phyloP scores from a whole-genome alignment of 441 rosid species.

The Omphalea diandra region DNA sequence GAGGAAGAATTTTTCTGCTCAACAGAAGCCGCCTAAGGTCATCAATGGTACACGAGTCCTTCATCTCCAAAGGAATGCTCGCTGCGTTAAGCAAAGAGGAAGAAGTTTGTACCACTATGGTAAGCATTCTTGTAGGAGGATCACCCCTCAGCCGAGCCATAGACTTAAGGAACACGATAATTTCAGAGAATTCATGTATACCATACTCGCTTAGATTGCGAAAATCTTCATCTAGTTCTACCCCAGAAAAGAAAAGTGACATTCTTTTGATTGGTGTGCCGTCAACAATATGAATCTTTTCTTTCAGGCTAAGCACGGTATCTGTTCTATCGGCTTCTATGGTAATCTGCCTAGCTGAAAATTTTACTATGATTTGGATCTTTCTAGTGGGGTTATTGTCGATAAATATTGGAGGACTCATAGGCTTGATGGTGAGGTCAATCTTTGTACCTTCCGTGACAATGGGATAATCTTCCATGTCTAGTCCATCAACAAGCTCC shows the following conservation, averaged over 20 bases:
- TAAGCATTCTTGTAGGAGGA: constrained; percentile 37
- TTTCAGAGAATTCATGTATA: constrained; percentile 52
- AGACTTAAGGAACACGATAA: constrained; percentile 52
- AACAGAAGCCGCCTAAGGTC: constrained; percentile 52
- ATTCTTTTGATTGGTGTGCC: constrained; percentile 58
- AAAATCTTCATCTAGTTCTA: constrained; percentile 64
- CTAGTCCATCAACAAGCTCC: constrained; percentile 83
- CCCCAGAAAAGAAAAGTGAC: constrained; percentile 56
- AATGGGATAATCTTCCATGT: constrained; percentile 83
- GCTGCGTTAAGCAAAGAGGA: constrained; percentile 65
- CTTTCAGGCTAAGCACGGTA: constrained; percentile 75
- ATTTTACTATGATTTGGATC: constrained; percentile 50
- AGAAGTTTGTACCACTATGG: constrained; percentile 61
- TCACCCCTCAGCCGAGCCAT: constrained; percentile 37
- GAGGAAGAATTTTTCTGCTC: constrained; percentile 49
- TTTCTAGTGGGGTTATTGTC: constrained; percentile 15
- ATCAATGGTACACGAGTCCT: constrained; percentile 49
- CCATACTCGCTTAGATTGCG: constrained; percentile 67
- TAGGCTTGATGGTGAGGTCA: constrained; percentile 52
- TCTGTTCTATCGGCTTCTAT: constrained; percentile 65
- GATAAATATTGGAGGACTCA: background rate
- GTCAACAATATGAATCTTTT: constrained; percentile 65
- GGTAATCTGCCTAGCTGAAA: constrained; percentile 44
- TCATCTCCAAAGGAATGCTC: constrained; percentile 59
- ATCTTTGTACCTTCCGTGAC: constrained; percentile 60